A percentile compares a stretch with the other conserved stretches of the same genome.
Evolutionary conservation across 352 stramenopile genomes (phyloP).

Genomic region (Albugo laibachii): DNA sequence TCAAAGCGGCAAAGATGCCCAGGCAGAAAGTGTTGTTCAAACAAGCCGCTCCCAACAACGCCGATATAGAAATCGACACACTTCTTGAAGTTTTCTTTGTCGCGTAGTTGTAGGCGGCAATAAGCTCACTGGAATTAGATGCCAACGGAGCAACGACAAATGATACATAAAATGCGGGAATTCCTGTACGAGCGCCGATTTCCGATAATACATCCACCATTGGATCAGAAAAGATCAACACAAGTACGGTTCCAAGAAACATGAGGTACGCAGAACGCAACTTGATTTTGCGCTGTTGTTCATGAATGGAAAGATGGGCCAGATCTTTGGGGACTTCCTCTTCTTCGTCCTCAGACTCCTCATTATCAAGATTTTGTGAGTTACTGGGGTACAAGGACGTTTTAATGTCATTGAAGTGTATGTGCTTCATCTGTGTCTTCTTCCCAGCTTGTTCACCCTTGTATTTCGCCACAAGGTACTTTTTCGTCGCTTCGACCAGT

Average conservation of each 20-base stretch:
- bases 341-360: conserved; percentile 76
- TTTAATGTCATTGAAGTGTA: conserved; percentile 27
- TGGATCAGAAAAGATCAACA: conserved; percentile 92
- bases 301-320: conserved; percentile 80
- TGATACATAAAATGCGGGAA: conserved; percentile 95
- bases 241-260: conserved; percentile 83
- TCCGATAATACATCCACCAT: conserved; percentile 96
- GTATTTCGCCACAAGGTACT: conserved; percentile 67
- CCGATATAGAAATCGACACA: conserved; percentile 90
- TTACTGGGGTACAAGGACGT: conserved; percentile 17
- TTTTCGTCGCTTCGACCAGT: conserved; percentile 81
- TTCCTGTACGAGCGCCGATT: conserved; percentile 74
- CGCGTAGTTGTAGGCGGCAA: conserved; percentile 94
- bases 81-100: conserved; percentile 95
- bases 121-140: conserved; percentile 96
- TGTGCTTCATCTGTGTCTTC: conserved; percentile 12
- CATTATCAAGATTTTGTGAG: conserved; percentile 14
- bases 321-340: conserved; percentile 91
- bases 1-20: conserved; percentile 93
- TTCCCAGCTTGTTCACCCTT: conserved; percentile 29
- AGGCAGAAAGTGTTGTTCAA: conserved; percentile 99
- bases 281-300: conserved; percentile 93
- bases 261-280: conserved; percentile 87
- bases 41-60: conserved; percentile 87
- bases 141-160: conserved; percentile 94